A percentile compares a stretch with the other conserved stretches of the same genome.
These are phyloP conservation scores for Fraxinus velutina DNA, from an alignment of 305 asterid species.

Conservation along the genomic window DNA sequence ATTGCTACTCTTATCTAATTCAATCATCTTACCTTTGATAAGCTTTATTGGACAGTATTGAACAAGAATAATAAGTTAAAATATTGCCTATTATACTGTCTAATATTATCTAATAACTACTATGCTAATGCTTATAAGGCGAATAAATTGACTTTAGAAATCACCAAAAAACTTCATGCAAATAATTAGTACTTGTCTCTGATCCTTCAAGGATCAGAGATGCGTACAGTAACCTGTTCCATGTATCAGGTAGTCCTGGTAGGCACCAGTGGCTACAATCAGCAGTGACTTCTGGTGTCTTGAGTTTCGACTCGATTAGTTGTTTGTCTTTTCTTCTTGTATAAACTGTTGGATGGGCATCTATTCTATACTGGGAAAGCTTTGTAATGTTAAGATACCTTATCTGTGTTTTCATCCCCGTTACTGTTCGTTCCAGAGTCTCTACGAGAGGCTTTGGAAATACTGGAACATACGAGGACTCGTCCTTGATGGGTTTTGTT, in stretches of 20 bases:
- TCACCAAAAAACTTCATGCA: neutral
- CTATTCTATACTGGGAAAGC: constrained; percentile 25
- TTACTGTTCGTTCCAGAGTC: constrained; percentile 20
- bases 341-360: constrained; percentile 24
- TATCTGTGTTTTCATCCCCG: constrained; percentile 12
- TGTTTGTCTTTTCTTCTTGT: constrained; percentile 9
- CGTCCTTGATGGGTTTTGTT: constrained; percentile 19
- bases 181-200: neutral
- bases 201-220: constrained; percentile 17
- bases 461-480: neutral
- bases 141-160: neutral
- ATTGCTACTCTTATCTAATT: neutral
- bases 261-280: constrained; percentile 33
- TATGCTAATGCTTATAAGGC: neutral
- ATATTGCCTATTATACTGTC: neutral
- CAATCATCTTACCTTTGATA: neutral
- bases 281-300: constrained; percentile 2
- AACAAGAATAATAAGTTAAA: neutral
- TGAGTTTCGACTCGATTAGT: constrained; percentile 11
- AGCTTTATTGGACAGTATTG: neutral
- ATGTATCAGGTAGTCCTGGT: constrained; percentile 31
- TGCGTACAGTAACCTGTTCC: constrained; percentile 29
- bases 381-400: constrained; percentile 23
- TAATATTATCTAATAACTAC: neutral
- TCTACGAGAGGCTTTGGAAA: constrained; percentile 10